These are phyloP conservation scores for Trichoderma koningii DNA, from an alignment of 2,329 filamentous ascomycete genomes.

Conservation along the genomic window DNA sequence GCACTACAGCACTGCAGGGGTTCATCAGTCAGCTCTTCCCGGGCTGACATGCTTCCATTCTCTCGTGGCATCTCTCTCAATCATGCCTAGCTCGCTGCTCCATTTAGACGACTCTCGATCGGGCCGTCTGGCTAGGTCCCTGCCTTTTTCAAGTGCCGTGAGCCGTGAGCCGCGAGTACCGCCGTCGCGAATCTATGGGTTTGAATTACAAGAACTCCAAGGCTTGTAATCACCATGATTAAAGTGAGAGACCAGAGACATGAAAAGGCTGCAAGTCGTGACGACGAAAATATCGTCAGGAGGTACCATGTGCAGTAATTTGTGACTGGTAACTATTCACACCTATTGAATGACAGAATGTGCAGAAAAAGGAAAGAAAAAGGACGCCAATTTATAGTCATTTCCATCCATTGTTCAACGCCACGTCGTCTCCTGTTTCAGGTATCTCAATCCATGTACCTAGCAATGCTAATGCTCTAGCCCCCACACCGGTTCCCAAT, in stretches of 20 bases:
- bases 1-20: not conserved
- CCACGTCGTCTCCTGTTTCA: conserved; percentile 25
- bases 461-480: conserved; percentile 20
- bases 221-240: not conserved
- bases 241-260: too few species aligned
- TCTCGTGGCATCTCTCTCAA: conserved; percentile 1
- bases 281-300: not conserved
- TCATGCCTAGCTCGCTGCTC: not conserved
- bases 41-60: not conserved
- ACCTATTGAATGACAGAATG: conserved; percentile 31
- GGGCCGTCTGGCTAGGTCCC: conserved; percentile 15
- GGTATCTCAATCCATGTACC: conserved; percentile 23
- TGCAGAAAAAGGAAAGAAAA: conserved; percentile 26
- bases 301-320: conserved; percentile 17
- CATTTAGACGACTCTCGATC: conserved; percentile 1
- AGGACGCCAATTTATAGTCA: conserved; percentile 19
- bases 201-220: not conserved
- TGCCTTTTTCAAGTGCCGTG: conserved; percentile 8
- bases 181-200: not conserved
- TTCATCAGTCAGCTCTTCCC: not conserved
- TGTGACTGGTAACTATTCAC: conserved; percentile 32
- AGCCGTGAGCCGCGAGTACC: not conserved
- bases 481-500: conserved; percentile 14
- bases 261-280: not conserved
- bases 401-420: conserved; percentile 21